Evolutionary conservation across 257 asterid genomes (phyloP).

Genomic region (Lantana camara): DNA sequence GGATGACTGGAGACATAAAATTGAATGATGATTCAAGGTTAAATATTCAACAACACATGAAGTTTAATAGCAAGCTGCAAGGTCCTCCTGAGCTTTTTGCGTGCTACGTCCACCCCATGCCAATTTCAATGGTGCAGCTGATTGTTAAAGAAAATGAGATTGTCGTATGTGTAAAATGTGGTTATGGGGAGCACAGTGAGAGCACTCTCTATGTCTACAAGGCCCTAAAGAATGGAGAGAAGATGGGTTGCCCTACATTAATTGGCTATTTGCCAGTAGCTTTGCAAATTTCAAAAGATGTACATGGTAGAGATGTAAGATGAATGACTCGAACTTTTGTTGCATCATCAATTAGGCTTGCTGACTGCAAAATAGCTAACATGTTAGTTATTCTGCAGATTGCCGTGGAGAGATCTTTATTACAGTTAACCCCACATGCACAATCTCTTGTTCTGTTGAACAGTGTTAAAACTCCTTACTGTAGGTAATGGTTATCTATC

Average conservation of each 20-base stretch:
- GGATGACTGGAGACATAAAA: conserved; percentile 36
- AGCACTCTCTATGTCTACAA: conserved; percentile 66
- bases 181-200: conserved; percentile 46
- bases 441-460: conserved; percentile 65
- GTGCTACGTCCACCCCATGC: conserved; percentile 68
- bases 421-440: conserved; percentile 82
- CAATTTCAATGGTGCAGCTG: conserved; percentile 72
- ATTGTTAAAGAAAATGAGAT: conserved; percentile 51
- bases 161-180: conserved; percentile 71
- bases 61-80: conserved; percentile 35
- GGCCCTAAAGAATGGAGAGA: conserved; percentile 51
- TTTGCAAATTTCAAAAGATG: conserved; percentile 43
- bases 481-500: conserved; percentile 56
- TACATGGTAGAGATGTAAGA: conserved; percentile 71
- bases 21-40: conserved; percentile 37
- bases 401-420: conserved; percentile 47
- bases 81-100: conserved; percentile 56
- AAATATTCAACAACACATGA: conserved; percentile 29
- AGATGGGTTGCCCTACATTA: conserved; percentile 68
- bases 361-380: conserved; percentile 24
- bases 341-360: conserved; percentile 27
- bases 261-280: conserved; percentile 64
- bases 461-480: conserved; percentile 67
- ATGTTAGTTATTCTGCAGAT: conserved; percentile 45
- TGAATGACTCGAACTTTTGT: conserved; percentile 24